Evolutionary conservation across 805 yeast genomes (phyloP).

Genomic region (Yamadazyma phyllophila): DNA sequence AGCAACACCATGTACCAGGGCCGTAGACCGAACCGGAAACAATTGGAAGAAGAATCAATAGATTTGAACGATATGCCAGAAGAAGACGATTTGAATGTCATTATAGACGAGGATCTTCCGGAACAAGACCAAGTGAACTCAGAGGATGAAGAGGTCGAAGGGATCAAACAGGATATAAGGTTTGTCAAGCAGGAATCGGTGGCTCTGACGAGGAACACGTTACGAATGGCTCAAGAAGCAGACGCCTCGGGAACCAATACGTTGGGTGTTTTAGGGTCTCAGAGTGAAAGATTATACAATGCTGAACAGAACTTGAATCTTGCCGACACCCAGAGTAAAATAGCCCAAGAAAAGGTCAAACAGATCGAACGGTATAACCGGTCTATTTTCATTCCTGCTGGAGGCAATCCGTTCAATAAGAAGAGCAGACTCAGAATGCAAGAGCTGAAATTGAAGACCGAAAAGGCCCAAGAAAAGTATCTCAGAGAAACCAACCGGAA

Average conservation of each 20-base stretch:
- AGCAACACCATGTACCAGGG: constrained; percentile 22
- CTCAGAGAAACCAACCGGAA: constrained; percentile 60
- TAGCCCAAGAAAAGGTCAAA: constrained; percentile 79
- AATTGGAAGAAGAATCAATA: constrained; percentile 21
- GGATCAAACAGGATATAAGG: constrained; percentile 75
- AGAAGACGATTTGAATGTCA: constrained; percentile 40
- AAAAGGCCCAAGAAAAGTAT: constrained; percentile 60
- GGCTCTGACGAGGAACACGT: constrained; percentile 79
- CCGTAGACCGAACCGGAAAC: constrained; percentile 11
- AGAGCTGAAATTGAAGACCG: constrained; percentile 65
- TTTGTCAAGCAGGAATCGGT: constrained; percentile 86
- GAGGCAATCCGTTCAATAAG: constrained; percentile 81
- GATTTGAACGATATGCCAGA: constrained; percentile 34
- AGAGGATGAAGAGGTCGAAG: constrained; percentile 88
- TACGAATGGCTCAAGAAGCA: constrained; percentile 51
- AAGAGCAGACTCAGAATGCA: constrained; percentile 69
- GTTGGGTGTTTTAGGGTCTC: constrained; percentile 90
- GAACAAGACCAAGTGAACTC: constrained; percentile 43
- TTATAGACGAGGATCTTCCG: constrained; percentile 33
- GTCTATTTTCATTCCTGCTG: constrained; percentile 74
- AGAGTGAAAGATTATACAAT: constrained; percentile 78
- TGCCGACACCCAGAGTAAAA: constrained; percentile 76
- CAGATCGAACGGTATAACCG: constrained; percentile 79
- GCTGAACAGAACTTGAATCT: constrained; percentile 75
- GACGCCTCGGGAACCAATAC: constrained; percentile 60